phyloP scores from a whole-genome alignment of 306 rosid genomes.

The Rosa chinensis region DNA sequence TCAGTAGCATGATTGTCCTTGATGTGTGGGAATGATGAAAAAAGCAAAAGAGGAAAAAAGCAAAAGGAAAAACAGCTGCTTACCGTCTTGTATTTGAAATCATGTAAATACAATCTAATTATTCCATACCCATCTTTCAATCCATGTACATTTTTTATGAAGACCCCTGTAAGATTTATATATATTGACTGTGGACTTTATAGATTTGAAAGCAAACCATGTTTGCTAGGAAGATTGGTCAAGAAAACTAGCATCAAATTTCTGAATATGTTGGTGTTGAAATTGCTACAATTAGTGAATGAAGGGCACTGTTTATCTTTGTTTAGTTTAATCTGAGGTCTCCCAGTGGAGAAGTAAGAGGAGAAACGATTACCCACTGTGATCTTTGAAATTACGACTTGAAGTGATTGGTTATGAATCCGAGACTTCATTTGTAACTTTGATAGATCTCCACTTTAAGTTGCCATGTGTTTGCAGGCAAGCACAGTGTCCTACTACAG shows the following conservation, averaged over 20 bases:
- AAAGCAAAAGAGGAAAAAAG: conserved; percentile 12
- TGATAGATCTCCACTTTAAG: too few species aligned
- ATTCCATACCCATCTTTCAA: not conserved
- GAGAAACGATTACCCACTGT: too few species aligned
- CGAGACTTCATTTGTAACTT: too few species aligned
- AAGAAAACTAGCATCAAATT: not conserved
- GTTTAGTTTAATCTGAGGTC: too few species aligned
- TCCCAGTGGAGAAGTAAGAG: too few species aligned
- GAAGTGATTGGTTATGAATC: too few species aligned
- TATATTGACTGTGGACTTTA: not conserved
- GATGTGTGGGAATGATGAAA: conserved; percentile 13
- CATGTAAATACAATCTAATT: not conserved
- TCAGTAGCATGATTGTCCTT: conserved; percentile 18
- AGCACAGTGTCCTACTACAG: too few species aligned
- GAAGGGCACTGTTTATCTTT: too few species aligned
- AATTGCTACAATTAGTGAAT: not conserved
- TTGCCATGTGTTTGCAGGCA: too few species aligned
- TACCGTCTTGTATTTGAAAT: not conserved
- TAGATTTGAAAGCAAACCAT: not conserved
- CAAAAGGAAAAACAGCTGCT: not conserved
- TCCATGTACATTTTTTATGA: not conserved
- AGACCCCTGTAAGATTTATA: too few species aligned
- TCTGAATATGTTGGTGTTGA: not conserved
- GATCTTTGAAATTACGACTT: too few species aligned
- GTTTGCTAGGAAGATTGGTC: not conserved